Conservation (phyloP, 163 green algal genomes). For the Volvox carteri region DNA sequence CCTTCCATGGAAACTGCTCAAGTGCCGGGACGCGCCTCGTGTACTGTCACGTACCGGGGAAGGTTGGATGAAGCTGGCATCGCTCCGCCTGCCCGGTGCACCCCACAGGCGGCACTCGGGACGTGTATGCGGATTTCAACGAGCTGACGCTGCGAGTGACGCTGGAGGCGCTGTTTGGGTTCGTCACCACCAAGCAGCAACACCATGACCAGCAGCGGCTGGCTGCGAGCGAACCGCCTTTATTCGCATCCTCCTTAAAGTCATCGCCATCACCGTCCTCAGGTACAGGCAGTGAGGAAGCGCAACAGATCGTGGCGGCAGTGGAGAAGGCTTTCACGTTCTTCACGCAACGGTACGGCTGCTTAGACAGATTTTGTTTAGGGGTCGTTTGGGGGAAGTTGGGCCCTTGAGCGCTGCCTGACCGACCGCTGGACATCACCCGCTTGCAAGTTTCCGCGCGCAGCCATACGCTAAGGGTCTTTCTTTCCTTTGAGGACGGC, state of each 20-base stretch:
- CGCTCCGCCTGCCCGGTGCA: not conserved
- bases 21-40: no score
- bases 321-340: conserved; percentile 81
- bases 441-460: no score
- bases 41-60: no score
- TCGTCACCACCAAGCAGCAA: not conserved
- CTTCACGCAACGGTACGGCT: conserved; percentile 72
- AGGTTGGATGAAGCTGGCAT: no score
- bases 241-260: not conserved
- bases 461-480: no score
- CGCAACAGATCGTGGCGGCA: conserved; percentile 59
- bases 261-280: not conserved
- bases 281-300: not conserved
- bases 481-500: no score
- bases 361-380: no score
- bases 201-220: not conserved
- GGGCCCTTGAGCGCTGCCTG: no score
- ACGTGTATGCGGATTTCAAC: conserved; percentile 91
- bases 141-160: conserved; percentile 85
- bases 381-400: no score
- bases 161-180: conserved; percentile 84
- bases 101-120: conserved; percentile 62
- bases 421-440: no score
- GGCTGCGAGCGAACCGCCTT: no score
- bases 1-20: no score